Conservation (phyloP, 1,139 yeast genomes). For the Debaryomyces subglobosus region DNA sequence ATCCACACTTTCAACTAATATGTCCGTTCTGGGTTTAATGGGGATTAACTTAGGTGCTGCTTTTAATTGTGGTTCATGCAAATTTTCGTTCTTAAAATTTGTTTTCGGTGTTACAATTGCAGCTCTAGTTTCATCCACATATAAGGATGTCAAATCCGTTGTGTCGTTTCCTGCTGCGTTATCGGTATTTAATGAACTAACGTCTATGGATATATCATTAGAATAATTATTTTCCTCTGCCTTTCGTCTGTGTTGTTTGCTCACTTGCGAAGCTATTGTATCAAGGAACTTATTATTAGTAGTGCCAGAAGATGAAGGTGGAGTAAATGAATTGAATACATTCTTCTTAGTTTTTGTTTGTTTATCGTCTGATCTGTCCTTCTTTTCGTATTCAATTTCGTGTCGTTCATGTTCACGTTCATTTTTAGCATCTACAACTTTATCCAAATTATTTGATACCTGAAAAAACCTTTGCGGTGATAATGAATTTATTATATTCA, state of each 20-base stretch:
- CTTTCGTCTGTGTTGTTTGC: constrained; percentile 6
- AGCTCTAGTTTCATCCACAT: constrained; percentile 21
- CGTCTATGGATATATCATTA: constrained; percentile 19
- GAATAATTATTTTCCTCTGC: constrained; percentile 8
- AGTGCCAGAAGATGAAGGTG: constrained; percentile 23
- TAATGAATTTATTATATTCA: constrained; percentile 28
- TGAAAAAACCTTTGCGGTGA: constrained; percentile 45
- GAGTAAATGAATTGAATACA: constrained; percentile 22
- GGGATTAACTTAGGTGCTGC: constrained; percentile 13
- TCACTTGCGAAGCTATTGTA: constrained; percentile 20
- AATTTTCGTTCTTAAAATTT: neutral
- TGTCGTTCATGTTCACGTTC: neutral
- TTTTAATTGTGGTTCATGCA: constrained; percentile 7
- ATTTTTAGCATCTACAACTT: constrained; percentile 12
- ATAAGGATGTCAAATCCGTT: constrained; percentile 29
- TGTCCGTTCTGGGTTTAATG: constrained; percentile 8
- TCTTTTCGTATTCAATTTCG: neutral
- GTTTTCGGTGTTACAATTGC: constrained; percentile 40
- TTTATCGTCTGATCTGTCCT: neutral
- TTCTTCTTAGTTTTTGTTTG: neutral
- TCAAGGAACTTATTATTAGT: constrained; percentile 24
- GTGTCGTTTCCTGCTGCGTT: neutral
- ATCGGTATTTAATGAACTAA: constrained; percentile 31
- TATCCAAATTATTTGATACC: constrained; percentile 24
- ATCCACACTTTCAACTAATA: constrained; percentile 1